Base-by-base conservation (phyloP, 148 eudicot species). In the Camellia sinensis region DNA sequence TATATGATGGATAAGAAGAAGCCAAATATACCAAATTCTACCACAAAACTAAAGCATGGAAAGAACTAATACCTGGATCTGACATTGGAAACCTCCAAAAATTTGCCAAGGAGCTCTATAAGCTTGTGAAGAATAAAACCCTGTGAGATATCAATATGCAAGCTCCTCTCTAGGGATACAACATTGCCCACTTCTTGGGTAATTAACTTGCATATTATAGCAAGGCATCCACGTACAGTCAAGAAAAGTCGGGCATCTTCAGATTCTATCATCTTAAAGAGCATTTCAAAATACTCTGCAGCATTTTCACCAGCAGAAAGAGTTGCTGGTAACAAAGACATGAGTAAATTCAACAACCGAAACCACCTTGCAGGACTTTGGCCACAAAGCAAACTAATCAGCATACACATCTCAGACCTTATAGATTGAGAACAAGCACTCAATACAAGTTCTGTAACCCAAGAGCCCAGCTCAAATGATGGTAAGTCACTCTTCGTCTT, bases 361-460 rank as follows among this genome's bases (percentile, higher is more conserved):
- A 86, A 97, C 86, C 87, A 88, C 80, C 98, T 89, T 21, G 96
- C 88, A 59, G 96, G 85, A 80, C 94, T 94, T 81, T 97, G 99
- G 45, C 94, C 94, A 85, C 96, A 97, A 79, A 97, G 99, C 80
- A 97, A 78, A 84, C 89, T 87, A 71, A 97, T 90, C 80, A 97
- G 84, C 93, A 94, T 94, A 87, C 97, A 97, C 98, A 97, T 97
- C 83, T 97, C 99, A 43, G 95, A 89, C 83, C 99, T 88, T 84
- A 97, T 97, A 59, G 99, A 97, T 82, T 92, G 99, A 71, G 98
- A 97, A 81, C 98, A 97, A 74, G 98, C 96, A 87, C 99, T 97
- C 79, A 97, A 83, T 84, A 91, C 89, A 66, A 97, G 99, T 82
- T 90, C 99, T 50, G 98, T 92, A 82, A 97, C 99, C 99, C 99